These are phyloP conservation scores for Sphaerulina vaccinii DNA, from an alignment of 2,329 filamentous ascomycete genomes.

Conservation along the genomic window DNA sequence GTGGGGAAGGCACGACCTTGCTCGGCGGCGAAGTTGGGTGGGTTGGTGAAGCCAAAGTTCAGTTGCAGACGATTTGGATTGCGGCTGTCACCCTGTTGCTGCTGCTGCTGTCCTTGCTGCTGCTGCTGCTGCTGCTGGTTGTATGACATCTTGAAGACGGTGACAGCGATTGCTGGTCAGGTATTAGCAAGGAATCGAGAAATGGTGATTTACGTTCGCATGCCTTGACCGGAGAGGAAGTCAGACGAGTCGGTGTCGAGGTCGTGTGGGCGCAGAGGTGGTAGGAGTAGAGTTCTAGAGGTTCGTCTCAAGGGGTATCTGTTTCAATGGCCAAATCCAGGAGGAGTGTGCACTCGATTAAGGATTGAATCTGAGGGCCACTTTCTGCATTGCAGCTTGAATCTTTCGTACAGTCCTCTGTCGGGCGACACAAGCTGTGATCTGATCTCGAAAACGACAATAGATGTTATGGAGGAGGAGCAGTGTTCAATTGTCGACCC, in stretches of 20 bases:
- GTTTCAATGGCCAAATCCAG: neutral
- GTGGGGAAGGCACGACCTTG: conserved; percentile 55
- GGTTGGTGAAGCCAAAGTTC: conserved; percentile 51
- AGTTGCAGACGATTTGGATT: conserved; percentile 51
- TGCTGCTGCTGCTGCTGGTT: conserved; percentile 24
- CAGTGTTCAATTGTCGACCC: no score
- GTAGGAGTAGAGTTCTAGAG: neutral
- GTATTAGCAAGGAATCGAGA: neutral
- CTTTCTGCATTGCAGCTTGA: neutral
- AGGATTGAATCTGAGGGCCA: neutral
- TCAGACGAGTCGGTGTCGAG: neutral
- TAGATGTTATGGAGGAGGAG: neutral
- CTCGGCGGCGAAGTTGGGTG: conserved; percentile 45
- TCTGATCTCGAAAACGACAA: neutral
- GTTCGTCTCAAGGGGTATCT: conserved; percentile 1
- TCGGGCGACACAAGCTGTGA: neutral
- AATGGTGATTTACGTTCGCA: neutral
- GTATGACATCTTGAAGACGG: conserved; percentile 18
- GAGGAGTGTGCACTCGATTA: neutral
- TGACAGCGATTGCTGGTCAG: conserved; percentile 3
- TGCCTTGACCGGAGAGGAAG: neutral
- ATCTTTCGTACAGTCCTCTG: neutral
- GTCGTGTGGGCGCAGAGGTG: neutral
- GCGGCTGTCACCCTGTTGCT: conserved; percentile 31
- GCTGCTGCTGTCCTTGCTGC: conserved; percentile 24